These are phyloP conservation scores for Pseudogymnoascus sp. DNA, from an alignment of 2,329 filamentous ascomycete genomes.

Conservation along the genomic window DNA sequence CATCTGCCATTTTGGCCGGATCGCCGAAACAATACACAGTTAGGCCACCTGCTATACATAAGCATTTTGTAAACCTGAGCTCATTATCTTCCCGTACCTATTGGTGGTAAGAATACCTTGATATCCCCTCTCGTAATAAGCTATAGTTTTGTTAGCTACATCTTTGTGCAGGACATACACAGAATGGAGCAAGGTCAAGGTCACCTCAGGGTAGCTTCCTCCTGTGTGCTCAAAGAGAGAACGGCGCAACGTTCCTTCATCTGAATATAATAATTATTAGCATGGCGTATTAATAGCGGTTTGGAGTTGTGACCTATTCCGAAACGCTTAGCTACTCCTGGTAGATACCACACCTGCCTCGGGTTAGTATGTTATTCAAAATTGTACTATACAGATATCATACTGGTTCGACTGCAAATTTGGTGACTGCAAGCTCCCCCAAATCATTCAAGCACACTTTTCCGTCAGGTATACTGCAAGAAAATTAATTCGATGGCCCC, in stretches of 20 bases:
- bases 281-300: not conserved
- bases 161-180: conserved; percentile 16
- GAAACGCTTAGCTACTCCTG: conserved; percentile 84
- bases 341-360: conserved; percentile 65
- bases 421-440: conserved; percentile 86
- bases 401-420: conserved; percentile 92
- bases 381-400: conserved; percentile 34
- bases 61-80: conserved; percentile 16
- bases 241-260: conserved; percentile 78
- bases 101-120: conserved; percentile 91
- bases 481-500: conserved; percentile 11
- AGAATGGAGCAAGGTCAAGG: conserved; percentile 29
- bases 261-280: conserved; percentile 33
- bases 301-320: conserved; percentile 47
- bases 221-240: conserved; percentile 92
- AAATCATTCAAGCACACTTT: conserved; percentile 76
- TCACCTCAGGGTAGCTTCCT: conserved; percentile 77
- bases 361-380: conserved; percentile 2
- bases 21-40: conserved; percentile 98
- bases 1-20: conserved; percentile 85
- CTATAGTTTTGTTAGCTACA: conserved; percentile 26
- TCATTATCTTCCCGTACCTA: conserved; percentile 44
- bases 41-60: conserved; percentile 52
- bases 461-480: conserved; percentile 50
- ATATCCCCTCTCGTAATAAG: conserved; percentile 90